Base-by-base conservation (phyloP, 2,329 filamentous ascomycete species). In the Pseudogymnoascus sp. region DNA sequence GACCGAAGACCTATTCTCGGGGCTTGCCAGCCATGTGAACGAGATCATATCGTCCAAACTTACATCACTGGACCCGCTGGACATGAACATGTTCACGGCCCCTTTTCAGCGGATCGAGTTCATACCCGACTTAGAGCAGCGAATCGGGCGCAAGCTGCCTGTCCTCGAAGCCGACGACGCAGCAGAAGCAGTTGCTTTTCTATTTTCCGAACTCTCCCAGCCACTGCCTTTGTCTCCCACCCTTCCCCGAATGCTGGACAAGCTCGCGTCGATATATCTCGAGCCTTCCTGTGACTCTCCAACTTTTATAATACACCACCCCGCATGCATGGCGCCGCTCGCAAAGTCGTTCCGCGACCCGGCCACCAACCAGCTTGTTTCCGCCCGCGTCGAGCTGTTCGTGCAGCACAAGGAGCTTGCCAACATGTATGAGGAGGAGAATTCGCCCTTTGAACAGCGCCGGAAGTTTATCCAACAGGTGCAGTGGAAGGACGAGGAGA, bases 341-440 rank as follows among this genome's bases (percentile, higher is more conserved):
- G 87, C 93, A 24, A 98, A 98, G 78, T 92, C 90, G 61, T 96
- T 91, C 76, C 71, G 81, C 19, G 91, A 92, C 73, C 83, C 85
- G 0, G 85, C 86, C 0, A 88, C 87, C 0, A 80, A 82, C 12
- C 93, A 97, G 73, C 76, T 83, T 7, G 86, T 96, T 1, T 89
- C 91, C 1, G 90, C 91, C 0, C 87, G 93, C 5, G 90, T 89
- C 0, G 93, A 97, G 76, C 83, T 96, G 22, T 96, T 96, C 76
- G 84, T 96, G 66, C 78, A 85, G 60, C 86, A 89, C 41, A 85
- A 86, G 62, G 95, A 99, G 73, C 82, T 96, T 33, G 91, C 93
- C 65, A 99, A 99, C 75, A 96, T 93, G 79, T 99, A 99, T 75
- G 95, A 99, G 75, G 95, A 99, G 76, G 95, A 99, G 74, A 99